Base-by-base conservation (phyloP, 1,284 basidiomycete genomes). In the Jaminaea rosea region DNA sequence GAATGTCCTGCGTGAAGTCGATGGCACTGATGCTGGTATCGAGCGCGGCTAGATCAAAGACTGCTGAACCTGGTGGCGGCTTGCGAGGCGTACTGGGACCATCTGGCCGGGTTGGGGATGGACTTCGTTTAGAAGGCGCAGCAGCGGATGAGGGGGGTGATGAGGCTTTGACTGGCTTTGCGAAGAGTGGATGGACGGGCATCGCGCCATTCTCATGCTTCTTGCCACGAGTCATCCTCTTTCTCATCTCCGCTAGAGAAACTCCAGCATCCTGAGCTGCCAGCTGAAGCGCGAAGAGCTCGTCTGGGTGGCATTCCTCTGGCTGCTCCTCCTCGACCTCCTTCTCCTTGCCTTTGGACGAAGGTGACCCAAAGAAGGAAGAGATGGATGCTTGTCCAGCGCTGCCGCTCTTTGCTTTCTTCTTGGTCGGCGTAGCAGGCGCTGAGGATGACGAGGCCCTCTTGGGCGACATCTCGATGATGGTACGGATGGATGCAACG, bases 1-100 rank as follows among this genome's bases (percentile, higher is more conserved):
- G 72, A 34, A 74, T 63, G 42, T 75, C 69, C 11, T 67, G 62
- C 29, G 63, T 60, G 27, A 76, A 63, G 4, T 52, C 49, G 2
- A 71, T 63, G 4, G 58, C 54, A 17, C 58, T 53, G 29, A 70
- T 63, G 6, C 59, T 46, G 21, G 53, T 56, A 28, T 70, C 66
- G 10, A 69, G 28, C 1, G 56, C 60, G 1, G 42, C 57, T 6
- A 65, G 44, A 29, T 69, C 59, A 42, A 42, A 42, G 19, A 13
- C 11, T 17, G 39, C 19, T 23, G 39, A 13, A 24, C 39, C 24
- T n/a, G 39, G 39, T 4, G 19, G 19, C 13, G 39, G 19, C 23
- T 21, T 15, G 15, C 11, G 13, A 15, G 5, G 7, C 39, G 19
- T 17, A 15, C 19, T 17, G 19, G 19, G 19, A 11, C 19, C 5